Base-by-base conservation (phyloP, 176 grass and related monocot species). In the Juncus effusus region DNA sequence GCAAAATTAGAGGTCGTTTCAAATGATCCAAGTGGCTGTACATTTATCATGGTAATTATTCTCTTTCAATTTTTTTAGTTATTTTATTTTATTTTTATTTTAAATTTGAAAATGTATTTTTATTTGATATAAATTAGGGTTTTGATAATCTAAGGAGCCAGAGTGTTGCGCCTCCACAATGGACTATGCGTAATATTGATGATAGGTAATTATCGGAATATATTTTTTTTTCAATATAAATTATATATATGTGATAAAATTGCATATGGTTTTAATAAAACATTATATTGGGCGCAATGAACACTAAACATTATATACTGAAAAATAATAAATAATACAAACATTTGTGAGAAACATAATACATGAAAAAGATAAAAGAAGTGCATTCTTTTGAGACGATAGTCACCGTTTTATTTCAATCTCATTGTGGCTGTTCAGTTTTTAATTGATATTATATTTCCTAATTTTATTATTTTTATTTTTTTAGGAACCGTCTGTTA, bases 171-270 rank as follows among this genome's bases (percentile, higher is more conserved):
- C 94, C 94, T 65, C 85, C 94, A 61, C 94, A 99, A 81, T 99
- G 94, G 94, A 99, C 94, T 67, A 90, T 99, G 94, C 89, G 83
- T 57, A 99, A 93, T 61, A 99, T 93, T 50, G 89, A 99, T 90
- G 89, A 93, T 61, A 99, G 94, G 94, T 99, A 72, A 14, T 28
- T 16, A 40, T 70, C 66, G 15, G 40, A 7, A 41, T 47, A 47
- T 2, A 47, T 47, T 54, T 72, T 60, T 6, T n/a, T 63, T 28
- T 36, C 38, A n/a, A 70, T n/a, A 40, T 64, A 9, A 59, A 59
- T n/a, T 59, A 19, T 40, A 36, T 42, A 40, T 47, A 47, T 47
- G 44, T 47, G 44, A 47, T 47, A 47, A 47, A 28, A 28, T 28
- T 28, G 19, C 19, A 28, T 28, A 28, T 28, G 19, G 1, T 28